Conservation (phyloP, 345 rosid genomes). For the Firmiana major region DNA sequence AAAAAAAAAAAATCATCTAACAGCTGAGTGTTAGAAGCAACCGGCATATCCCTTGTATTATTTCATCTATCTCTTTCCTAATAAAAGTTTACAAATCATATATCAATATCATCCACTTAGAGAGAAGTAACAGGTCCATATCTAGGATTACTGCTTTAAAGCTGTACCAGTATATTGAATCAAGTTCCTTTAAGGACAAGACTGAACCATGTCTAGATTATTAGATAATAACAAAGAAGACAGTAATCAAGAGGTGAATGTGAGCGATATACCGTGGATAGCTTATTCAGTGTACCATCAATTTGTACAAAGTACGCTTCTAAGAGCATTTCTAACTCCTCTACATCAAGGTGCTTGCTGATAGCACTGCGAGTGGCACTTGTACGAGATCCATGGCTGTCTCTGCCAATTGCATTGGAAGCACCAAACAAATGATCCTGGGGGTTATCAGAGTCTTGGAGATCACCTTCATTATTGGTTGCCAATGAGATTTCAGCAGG, state of each 20-base stretch:
- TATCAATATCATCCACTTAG: neutral
- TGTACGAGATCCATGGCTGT: conserved; percentile 56
- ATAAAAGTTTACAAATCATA: neutral
- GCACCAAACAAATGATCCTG: conserved; percentile 48
- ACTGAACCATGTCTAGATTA: neutral
- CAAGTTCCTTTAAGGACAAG: neutral
- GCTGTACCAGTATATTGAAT: neutral
- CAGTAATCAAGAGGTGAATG: neutral
- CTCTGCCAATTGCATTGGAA: conserved; percentile 42
- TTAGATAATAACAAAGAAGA: neutral
- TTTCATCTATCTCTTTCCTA: neutral
- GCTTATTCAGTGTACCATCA: conserved; percentile 86
- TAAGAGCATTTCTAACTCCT: conserved; percentile 96
- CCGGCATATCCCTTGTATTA: neutral
- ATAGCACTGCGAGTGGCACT: conserved; percentile 63
- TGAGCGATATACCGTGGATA: conserved; percentile 64
- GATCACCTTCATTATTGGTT: conserved; percentile 36
- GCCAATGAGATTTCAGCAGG: conserved; percentile 44
- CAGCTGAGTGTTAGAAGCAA: neutral
- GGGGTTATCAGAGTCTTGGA: conserved; percentile 34
- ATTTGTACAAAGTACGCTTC: conserved; percentile 96
- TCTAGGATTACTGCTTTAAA: neutral
- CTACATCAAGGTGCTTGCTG: conserved; percentile 69
- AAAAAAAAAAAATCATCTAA: neutral
- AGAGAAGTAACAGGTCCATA: neutral